Evolutionary conservation across 2,329 filamentous ascomycete genomes (phyloP).

Genomic region (Dothistroma pini): DNA sequence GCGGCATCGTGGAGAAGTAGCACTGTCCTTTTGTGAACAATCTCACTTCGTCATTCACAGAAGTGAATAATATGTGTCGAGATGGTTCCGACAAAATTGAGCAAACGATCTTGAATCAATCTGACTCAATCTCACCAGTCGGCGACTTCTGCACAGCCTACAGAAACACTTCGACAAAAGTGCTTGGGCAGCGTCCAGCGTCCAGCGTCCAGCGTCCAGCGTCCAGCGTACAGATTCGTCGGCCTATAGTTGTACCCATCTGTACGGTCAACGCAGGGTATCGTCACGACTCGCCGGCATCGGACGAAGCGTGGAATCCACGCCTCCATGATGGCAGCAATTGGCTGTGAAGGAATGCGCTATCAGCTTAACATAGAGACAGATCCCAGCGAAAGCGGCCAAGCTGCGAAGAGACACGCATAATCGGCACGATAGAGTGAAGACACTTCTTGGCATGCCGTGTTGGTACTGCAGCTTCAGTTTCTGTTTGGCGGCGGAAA

Average conservation of each 20-base stretch:
- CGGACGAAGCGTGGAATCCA: background rate
- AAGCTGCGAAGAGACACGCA: background rate
- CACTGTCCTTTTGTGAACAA: background rate
- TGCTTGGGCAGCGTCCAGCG: background rate
- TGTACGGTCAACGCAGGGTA: background rate
- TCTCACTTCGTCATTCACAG: background rate
- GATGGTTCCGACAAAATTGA: background rate
- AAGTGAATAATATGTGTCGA: background rate
- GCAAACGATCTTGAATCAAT: background rate
- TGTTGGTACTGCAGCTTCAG: background rate
- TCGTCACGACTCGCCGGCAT: constrained; percentile 4
- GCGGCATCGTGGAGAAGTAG: background rate
- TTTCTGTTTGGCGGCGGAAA: background rate
- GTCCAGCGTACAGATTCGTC: background rate
- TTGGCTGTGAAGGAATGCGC: constrained; percentile 1
- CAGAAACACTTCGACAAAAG: background rate
- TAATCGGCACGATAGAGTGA: background rate
- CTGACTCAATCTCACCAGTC: background rate
- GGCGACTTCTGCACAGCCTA: background rate
- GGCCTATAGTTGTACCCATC: background rate
- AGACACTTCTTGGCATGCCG: background rate
- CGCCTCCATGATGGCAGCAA: background rate
- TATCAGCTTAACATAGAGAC: background rate
- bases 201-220: no score
- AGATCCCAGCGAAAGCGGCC: background rate